Conservation (phyloP, 2,329 filamentous ascomycete genomes). For the Hypoxylon sp. region DNA sequence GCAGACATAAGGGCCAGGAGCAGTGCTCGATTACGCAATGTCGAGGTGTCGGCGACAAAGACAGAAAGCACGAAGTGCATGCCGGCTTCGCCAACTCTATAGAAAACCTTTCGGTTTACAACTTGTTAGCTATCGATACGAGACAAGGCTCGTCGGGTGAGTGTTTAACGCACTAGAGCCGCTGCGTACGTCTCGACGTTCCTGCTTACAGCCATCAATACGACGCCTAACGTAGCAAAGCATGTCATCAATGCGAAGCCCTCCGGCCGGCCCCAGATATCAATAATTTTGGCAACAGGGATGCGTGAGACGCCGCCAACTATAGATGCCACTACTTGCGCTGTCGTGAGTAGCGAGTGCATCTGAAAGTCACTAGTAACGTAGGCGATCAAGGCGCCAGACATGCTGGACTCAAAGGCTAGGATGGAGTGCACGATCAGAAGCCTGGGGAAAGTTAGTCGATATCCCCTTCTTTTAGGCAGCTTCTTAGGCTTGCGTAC, state of each 20-base stretch:
- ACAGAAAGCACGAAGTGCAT: slow-evolving; percentile 72
- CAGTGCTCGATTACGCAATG: slow-evolving; percentile 73
- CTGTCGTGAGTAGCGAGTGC: slow-evolving; percentile 65
- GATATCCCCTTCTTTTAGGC: background rate
- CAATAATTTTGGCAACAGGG: slow-evolving; percentile 62
- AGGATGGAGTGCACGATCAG: slow-evolving; percentile 6
- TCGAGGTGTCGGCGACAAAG: slow-evolving; percentile 75
- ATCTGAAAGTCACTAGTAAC: slow-evolving; percentile 61
- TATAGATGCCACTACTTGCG: slow-evolving; percentile 62
- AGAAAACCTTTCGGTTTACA: slow-evolving; percentile 65
- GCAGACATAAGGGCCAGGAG: slow-evolving; percentile 71
- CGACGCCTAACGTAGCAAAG: slow-evolving; percentile 64
- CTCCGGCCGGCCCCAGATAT: slow-evolving; percentile 62
- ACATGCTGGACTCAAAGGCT: slow-evolving; percentile 9
- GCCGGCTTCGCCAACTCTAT: slow-evolving; percentile 71
- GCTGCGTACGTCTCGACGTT: slow-evolving; percentile 65
- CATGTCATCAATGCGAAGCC: slow-evolving; percentile 59
- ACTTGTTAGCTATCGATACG: background rate
- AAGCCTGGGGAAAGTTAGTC: slow-evolving; percentile 7
- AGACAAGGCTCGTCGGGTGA: background rate
- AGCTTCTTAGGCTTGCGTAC: slow-evolving; percentile 47
- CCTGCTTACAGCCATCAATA: slow-evolving; percentile 72
- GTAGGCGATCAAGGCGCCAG: slow-evolving; percentile 54
- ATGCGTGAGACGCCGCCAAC: slow-evolving; percentile 54
- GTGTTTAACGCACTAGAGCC: slow-evolving; percentile 38